phyloP scores from a whole-genome alignment of 169 alveolate species.

The Theileria annulata region DNA sequence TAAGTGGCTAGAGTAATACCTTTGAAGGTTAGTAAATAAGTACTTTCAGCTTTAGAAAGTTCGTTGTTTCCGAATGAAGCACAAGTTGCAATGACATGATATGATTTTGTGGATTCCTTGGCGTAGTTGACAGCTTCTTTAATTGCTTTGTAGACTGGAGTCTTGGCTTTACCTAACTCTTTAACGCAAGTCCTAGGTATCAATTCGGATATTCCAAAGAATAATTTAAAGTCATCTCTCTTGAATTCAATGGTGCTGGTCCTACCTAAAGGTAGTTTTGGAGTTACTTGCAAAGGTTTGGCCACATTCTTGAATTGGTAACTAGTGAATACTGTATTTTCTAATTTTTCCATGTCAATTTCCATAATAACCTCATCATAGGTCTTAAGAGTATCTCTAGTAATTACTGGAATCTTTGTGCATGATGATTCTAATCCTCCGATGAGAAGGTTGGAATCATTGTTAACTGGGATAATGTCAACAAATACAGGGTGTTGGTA shows the following conservation, averaged over 20 bases:
- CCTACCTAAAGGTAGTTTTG: background rate
- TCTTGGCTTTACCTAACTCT: slow-evolving; percentile 4
- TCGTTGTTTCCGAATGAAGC: background rate
- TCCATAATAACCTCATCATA: background rate
- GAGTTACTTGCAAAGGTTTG: background rate
- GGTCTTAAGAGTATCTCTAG: background rate
- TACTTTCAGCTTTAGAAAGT: background rate
- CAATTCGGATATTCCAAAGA: background rate
- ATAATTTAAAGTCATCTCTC: background rate
- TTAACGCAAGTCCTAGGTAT: background rate
- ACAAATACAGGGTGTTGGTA: slow-evolving; percentile 11
- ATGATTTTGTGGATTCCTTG: background rate
- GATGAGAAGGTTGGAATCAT: background rate
- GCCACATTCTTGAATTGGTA: background rate
- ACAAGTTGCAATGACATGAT: slow-evolving; percentile 10
- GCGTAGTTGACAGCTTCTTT: background rate
- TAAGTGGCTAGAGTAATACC: background rate
- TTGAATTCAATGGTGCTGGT: background rate
- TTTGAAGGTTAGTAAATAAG: background rate
- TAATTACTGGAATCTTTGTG: background rate
- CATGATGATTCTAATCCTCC: background rate
- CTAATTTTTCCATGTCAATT: background rate
- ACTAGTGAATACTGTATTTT: background rate
- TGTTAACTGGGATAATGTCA: slow-evolving; percentile 15
- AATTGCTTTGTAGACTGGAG: background rate